Evolutionary conservation across 352 stramenopile genomes (phyloP).

Genomic region (Phytopythium sindhum): DNA sequence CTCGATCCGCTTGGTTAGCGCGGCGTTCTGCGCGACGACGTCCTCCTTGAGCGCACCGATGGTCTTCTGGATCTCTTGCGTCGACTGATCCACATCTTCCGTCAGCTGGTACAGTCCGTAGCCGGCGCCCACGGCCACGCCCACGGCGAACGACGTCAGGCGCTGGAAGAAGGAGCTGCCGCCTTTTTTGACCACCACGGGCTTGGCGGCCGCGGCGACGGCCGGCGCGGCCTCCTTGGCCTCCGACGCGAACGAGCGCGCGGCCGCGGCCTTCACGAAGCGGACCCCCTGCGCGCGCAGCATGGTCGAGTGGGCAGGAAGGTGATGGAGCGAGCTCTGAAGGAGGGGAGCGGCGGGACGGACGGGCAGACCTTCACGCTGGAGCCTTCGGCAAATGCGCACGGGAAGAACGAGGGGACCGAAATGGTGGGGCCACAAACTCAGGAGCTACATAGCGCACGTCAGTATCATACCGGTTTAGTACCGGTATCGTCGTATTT

Average conservation of each 20-base stretch:
- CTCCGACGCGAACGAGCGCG: slow-evolving; percentile 54
- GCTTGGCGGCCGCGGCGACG: slow-evolving; percentile 7
- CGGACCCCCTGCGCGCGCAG: slow-evolving; percentile 27
- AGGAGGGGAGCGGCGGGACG: not conserved
- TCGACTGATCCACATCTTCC: slow-evolving; percentile 71
- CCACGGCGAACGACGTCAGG: slow-evolving; percentile 64
- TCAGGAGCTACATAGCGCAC: not conserved
- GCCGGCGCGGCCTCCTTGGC: slow-evolving; percentile 36
- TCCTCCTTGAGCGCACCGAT: slow-evolving; percentile 66
- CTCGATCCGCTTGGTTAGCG: slow-evolving; percentile 71
- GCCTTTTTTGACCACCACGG: slow-evolving; percentile 34
- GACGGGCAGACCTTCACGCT: slow-evolving; percentile 12
- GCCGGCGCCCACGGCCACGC: slow-evolving; percentile 54
- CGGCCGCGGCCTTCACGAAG: slow-evolving; percentile 11
- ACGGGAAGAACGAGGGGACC: slow-evolving; percentile 3
- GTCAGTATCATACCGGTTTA: not conserved
- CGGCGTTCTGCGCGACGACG: slow-evolving; percentile 61
- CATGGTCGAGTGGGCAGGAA: slow-evolving; percentile 12
- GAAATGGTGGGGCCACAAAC: not conserved
- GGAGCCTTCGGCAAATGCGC: slow-evolving; percentile 9
- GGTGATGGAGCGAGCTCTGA: not conserved
- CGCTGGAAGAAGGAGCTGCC: slow-evolving; percentile 75
- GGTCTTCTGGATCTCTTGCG: slow-evolving; percentile 62
- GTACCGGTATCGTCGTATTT: slow-evolving; percentile 10
- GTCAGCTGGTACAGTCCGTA: slow-evolving; percentile 69